A percentile compares a stretch with the other conserved stretches of the same genome.
phyloP scores from a whole-genome alignment of 164 flowering plant species.

The Umbilicus rupestris region DNA sequence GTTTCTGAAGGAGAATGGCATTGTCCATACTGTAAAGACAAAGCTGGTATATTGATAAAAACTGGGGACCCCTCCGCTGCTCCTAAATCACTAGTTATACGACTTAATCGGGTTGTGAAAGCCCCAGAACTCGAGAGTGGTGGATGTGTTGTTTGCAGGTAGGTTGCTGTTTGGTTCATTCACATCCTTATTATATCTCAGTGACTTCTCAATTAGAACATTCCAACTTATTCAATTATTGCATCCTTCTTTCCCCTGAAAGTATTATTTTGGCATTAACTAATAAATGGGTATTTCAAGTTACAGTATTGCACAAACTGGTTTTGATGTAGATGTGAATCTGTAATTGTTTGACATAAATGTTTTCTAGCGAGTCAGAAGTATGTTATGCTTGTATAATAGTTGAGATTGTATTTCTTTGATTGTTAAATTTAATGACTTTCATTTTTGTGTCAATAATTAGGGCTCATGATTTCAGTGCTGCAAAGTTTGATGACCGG shows the following conservation, averaged over 20 bases:
- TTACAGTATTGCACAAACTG: background rate
- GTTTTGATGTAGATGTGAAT: background rate
- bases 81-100: constrained; percentile 36
- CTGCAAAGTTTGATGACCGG: constrained; percentile 50
- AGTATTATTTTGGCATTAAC: too few species aligned
- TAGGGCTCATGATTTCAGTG: constrained; percentile 74
- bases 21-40: constrained; percentile 62
- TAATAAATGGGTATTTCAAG: background rate
- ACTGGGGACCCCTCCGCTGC: constrained; percentile 25
- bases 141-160: constrained; percentile 96
- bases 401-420: background rate
- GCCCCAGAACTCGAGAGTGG: constrained; percentile 63
- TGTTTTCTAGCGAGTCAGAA: background rate
- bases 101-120: constrained; percentile 58
- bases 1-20: constrained; percentile 45
- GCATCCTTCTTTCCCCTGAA: too few species aligned
- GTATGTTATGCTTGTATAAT: background rate
- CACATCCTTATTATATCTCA: background rate
- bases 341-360: background rate
- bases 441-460: background rate
- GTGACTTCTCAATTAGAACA: background rate
- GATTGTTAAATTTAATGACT: background rate
- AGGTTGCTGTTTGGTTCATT: constrained; percentile 1
- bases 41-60: constrained; percentile 22
- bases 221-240: background rate